A percentile compares a stretch with the other conserved stretches of the same genome.
These are phyloP conservation scores for Fusarium bactridioides DNA, from an alignment of 2,329 filamentous ascomycete genomes.

Conservation along the genomic window DNA sequence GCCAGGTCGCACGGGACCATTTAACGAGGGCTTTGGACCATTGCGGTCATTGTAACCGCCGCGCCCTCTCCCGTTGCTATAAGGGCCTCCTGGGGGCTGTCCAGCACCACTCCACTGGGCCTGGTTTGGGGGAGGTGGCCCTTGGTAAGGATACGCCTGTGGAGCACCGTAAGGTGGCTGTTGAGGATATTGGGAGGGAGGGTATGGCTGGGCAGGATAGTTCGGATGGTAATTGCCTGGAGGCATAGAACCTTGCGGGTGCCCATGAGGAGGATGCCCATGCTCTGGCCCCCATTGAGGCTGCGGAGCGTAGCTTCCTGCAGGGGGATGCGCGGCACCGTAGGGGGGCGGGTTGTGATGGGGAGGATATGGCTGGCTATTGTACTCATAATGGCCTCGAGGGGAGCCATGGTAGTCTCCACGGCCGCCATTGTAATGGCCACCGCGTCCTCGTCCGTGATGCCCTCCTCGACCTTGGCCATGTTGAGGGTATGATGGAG, in stretches of 20 bases:
- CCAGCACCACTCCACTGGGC: conserved; percentile 47
- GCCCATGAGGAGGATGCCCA: conserved; percentile 52
- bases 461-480: conserved; percentile 49
- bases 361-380: conserved; percentile 48
- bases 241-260: conserved; percentile 58
- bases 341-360: conserved; percentile 45
- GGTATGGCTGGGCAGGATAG: conserved; percentile 64
- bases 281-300: conserved; percentile 55
- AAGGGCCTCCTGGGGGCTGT: conserved; percentile 48
- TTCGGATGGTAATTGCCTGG: conserved; percentile 66
- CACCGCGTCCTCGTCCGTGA: conserved; percentile 51
- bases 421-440: conserved; percentile 49
- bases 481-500: conserved; percentile 50
- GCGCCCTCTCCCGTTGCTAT: conserved; percentile 50
- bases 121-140: conserved; percentile 47
- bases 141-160: conserved; percentile 51
- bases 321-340: conserved; percentile 47
- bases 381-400: conserved; percentile 54
- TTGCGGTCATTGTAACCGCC: conserved; percentile 58
- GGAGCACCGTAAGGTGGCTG: conserved; percentile 54
- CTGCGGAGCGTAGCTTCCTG: conserved; percentile 49
- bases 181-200: conserved; percentile 52
- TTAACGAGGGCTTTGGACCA: conserved; percentile 45
- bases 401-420: conserved; percentile 52
- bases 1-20: conserved; percentile 45